Evolutionary conservation across 2,329 filamentous ascomycete genomes (phyloP), one percentile per base, ranked within the genome.

Genomic region (Aspergillus fumigatiaffinis): DNA sequence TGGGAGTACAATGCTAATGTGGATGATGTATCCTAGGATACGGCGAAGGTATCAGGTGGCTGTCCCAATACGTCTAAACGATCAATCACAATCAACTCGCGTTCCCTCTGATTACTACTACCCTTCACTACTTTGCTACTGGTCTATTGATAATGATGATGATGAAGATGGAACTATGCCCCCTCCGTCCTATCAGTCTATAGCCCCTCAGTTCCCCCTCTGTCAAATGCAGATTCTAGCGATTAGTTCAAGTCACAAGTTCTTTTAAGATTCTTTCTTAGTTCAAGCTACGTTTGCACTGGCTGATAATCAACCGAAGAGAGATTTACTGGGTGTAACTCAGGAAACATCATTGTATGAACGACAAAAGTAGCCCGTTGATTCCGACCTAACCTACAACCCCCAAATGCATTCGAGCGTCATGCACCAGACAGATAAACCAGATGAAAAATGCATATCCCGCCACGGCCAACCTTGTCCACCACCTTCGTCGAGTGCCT

Each of bases 41-140:
- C 76, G 91, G 91, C 54, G 92, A 96, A 68, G 92, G 84, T 68
- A 93, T 96, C 77, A 86, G 91, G 80, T 96, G 91, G 92, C 77
- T 96, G 77, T 91, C 90, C 56, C 91, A 95, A 82, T 96, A 95
- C 73, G 90, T 95, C 73, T 95, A 88, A 81, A 54, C 46, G 41
- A 38, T 41, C 26, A 50, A 49, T 23, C 4, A 26, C 26, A 50
- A 12, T 4, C 17, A 35, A 17, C 28, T 21, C 10, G 8, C 28
- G 10, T 12, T 1, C 10, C 42, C 42, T 46, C 8, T 23, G 42
- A 12, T 23, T n/a, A n/a, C 6, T 26, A n/a, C 21, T 47, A 14
- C 44, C 23, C 44, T 4, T 14, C 12, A 12, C 44, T 9, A 23
- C 44, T 47, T 21, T 20, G 10, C 44, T 26, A 47, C 14, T 12